A percentile compares a stretch with the other conserved stretches of the same genome.
Conservation (phyloP, 1,284 basidiomycete genomes). For the Bondarzewia mesenterica region DNA sequence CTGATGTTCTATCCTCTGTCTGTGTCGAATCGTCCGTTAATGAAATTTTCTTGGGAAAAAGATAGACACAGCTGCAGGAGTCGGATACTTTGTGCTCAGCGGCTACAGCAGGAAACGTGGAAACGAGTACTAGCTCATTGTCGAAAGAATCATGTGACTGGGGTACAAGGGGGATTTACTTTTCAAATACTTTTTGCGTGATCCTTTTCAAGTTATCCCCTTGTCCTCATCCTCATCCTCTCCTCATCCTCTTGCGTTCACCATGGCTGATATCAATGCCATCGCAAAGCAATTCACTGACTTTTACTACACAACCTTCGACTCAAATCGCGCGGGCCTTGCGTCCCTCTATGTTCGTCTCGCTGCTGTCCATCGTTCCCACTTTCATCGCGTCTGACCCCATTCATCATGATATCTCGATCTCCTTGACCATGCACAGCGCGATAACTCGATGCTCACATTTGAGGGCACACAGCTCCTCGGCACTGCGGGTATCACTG, state of each 20-base stretch:
- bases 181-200: too few species aligned
- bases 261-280: constrained; percentile 66
- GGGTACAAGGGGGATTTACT: too few species aligned
- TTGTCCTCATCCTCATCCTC: not conserved
- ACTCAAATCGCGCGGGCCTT: constrained; percentile 48
- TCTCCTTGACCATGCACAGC: constrained; percentile 36
- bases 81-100: too few species aligned
- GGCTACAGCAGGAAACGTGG: too few species aligned
- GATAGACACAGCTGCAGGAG: too few species aligned
- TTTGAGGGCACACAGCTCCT: constrained; percentile 70
- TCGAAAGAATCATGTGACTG: too few species aligned
- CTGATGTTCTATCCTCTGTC: too few species aligned
- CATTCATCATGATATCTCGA: constrained; percentile 5
- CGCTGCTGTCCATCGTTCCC: constrained; percentile 9
- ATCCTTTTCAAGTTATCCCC: not conserved
- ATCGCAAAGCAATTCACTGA: constrained; percentile 63
- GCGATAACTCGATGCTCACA: constrained; percentile 80
- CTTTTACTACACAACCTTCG: constrained; percentile 75
- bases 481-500: constrained; percentile 57
- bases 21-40: too few species aligned
- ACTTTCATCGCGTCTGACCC: too few species aligned
- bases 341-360: constrained; percentile 64
- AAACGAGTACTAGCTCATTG: too few species aligned
- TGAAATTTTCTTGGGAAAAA: too few species aligned
- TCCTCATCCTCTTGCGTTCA: not conserved